Evolutionary conservation across 108 stramenopile genomes (phyloP).

Genomic region (Chaetoceros muelleri): DNA sequence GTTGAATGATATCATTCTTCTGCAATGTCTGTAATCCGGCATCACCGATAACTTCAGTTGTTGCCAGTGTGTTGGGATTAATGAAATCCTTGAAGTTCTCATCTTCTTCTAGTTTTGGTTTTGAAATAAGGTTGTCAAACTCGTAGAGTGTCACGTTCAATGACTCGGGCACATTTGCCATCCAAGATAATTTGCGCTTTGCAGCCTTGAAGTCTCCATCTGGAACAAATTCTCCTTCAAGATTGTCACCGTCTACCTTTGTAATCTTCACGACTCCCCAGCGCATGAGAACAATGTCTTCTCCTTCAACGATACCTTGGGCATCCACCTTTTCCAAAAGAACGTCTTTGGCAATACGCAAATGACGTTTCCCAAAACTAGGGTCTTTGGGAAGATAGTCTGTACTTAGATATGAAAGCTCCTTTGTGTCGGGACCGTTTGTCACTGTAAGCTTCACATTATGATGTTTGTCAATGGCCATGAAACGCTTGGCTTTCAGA

Average conservation of each 20-base stretch:
- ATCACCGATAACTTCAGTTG: slow-evolving; percentile 75
- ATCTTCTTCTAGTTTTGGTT: slow-evolving; percentile 90
- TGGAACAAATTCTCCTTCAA: slow-evolving; percentile 64
- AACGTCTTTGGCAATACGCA: slow-evolving; percentile 57
- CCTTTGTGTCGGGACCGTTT: slow-evolving; percentile 47
- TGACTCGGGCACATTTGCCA: slow-evolving; percentile 46
- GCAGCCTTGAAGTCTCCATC: slow-evolving; percentile 89
- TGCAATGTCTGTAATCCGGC: slow-evolving; percentile 63
- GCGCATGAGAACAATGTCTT: slow-evolving; percentile 85
- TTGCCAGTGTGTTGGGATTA: slow-evolving; percentile 81
- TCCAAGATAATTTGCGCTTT: slow-evolving; percentile 92
- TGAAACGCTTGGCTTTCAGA: slow-evolving; percentile 82
- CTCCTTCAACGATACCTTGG: slow-evolving; percentile 74
- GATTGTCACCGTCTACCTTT: slow-evolving; percentile 60
- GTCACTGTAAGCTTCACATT: slow-evolving; percentile 58
- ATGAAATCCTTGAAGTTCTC: slow-evolving; percentile 92
- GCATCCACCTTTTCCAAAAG: slow-evolving; percentile 88
- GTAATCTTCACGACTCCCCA: slow-evolving; percentile 92
- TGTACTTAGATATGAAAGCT: slow-evolving; percentile 38
- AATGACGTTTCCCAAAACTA: slow-evolving; percentile 67
- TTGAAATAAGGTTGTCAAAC: slow-evolving; percentile 96
- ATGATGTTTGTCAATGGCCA: slow-evolving; percentile 81
- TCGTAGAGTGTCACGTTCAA: slow-evolving; percentile 63
- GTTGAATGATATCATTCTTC: slow-evolving; percentile 90
- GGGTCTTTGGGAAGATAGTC: slow-evolving; percentile 89